Evolutionary conservation across 345 rosid genomes (phyloP), one percentile per base, ranked within the genome.

Genomic region (Capsella bursapastoris): DNA sequence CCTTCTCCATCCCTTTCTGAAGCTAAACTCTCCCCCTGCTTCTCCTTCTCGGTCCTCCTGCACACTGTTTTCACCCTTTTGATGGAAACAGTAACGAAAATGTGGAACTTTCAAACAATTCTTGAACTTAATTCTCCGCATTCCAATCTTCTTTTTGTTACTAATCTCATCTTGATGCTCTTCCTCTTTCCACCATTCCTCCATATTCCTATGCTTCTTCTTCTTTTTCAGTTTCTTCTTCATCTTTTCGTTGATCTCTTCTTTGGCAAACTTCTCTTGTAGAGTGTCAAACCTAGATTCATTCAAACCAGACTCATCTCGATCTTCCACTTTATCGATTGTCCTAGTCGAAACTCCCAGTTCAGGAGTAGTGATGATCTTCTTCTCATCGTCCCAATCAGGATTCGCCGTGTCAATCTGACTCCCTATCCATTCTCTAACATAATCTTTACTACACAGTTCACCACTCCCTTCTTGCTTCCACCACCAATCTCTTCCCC

Each of bases 401-500:
- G 95, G 88, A 77, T 89, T 90, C 0, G 76, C 45, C 0, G 91
- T 89, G 50, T 87, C 85, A 61, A 92, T 92, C 61, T 95, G 99
- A 80, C 98, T 92, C 35, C 98, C 99, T 47, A 95, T 92, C 99
- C 99, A 95, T 80, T 95, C 99, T 88, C 78, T 88, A 10, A 95
- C 96, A 57, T 95, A 92, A 83, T 95, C 99, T 68, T 92, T 95
- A 58, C 97, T 90, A 65, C 94, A 90, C 71, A 92, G 70, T 70
- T 95, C 99, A 50, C 91, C 96, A 78, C 92, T 92, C 31, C 93
- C 96, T 49, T 90, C 97, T 76, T 92, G 98, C 78, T 88, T 92
- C 97, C 98, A 92, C 99, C 99, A 95, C 99, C 99, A 95, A 75
- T 95, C 99, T 74, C 92, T 90, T 4, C 99, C 97, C 99, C 99